These are phyloP conservation scores for Talaromyces sp. DNA, from an alignment of 2,329 filamentous ascomycete species.

Conservation along the genomic window DNA sequence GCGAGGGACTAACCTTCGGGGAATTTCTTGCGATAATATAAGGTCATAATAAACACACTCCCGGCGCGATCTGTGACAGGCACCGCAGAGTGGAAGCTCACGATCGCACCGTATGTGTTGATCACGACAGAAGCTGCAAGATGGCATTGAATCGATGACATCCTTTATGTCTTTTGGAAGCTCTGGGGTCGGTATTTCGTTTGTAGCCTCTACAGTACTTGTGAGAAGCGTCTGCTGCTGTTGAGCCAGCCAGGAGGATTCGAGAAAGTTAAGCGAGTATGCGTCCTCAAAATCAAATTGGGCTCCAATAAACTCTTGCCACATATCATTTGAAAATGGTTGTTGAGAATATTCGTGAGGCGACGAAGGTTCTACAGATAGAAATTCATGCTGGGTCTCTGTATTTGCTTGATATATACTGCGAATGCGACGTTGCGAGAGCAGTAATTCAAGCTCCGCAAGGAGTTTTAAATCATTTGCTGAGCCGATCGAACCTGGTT, in stretches of 20 bases:
- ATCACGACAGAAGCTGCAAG: conserved; percentile 6
- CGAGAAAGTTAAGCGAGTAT: conserved; percentile 4
- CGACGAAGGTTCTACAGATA: conserved; percentile 3
- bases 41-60: conserved; percentile 6
- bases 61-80: not conserved
- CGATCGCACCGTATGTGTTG: conserved; percentile 5
- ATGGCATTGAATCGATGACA: not conserved
- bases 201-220: not conserved
- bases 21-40: conserved; percentile 4
- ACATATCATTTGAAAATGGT: conserved; percentile 1
- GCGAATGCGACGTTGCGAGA: conserved; percentile 4
- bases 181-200: conserved; percentile 1
- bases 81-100: conserved; percentile 3
- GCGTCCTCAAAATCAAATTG: conserved; percentile 4
- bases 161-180: conserved; percentile 5
- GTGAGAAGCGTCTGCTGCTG: not conserved
- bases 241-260: conserved; percentile 1
- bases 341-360: conserved; percentile 1
- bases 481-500: conserved; percentile 1
- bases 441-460: conserved; percentile 5
- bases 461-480: conserved; percentile 1
- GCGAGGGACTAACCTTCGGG: not conserved
- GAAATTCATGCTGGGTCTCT: not conserved
- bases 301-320: conserved; percentile 1
- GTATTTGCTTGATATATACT: conserved; percentile 4